Conservation (phyloP, 371 early-diverging fungal genomes). For the Mortierella sp. region DNA sequence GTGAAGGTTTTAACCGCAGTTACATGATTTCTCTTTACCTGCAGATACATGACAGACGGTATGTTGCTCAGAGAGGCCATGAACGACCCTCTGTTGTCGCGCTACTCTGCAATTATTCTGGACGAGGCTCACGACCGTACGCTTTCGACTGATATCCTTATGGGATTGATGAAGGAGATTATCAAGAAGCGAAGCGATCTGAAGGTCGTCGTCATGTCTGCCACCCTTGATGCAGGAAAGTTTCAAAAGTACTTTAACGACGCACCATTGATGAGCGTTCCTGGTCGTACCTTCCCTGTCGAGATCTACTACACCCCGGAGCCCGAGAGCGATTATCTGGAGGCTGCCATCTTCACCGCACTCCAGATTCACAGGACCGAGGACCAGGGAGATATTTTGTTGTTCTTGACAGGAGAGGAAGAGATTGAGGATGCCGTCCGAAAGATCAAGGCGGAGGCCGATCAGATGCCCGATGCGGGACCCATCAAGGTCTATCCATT, state of each 20-base stretch:
- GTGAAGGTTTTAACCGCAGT: neutral
- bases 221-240: constrained; percentile 95
- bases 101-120: constrained; percentile 93
- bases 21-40: neutral
- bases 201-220: constrained; percentile 97
- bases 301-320: constrained; percentile 84
- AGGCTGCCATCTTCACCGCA: constrained; percentile 88
- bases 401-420: constrained; percentile 95
- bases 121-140: constrained; percentile 99
- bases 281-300: constrained; percentile 93
- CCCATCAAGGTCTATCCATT: constrained; percentile 79
- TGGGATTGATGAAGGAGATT: constrained; percentile 92
- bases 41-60: constrained; percentile 96
- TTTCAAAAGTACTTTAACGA: constrained; percentile 91
- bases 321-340: constrained; percentile 92
- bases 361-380: constrained; percentile 92
- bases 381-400: constrained; percentile 89
- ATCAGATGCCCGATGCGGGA: constrained; percentile 64
- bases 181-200: constrained; percentile 75
- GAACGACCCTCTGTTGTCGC: constrained; percentile 85
- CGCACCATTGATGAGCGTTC: constrained; percentile 74
- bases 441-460: constrained; percentile 74
- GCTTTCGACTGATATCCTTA: constrained; percentile 95
- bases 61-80: constrained; percentile 98
- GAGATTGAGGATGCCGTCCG: constrained; percentile 84